phyloP scores from a whole-genome alignment of 495 filamentous ascomycete species.

The Penicillium turbatum region DNA sequence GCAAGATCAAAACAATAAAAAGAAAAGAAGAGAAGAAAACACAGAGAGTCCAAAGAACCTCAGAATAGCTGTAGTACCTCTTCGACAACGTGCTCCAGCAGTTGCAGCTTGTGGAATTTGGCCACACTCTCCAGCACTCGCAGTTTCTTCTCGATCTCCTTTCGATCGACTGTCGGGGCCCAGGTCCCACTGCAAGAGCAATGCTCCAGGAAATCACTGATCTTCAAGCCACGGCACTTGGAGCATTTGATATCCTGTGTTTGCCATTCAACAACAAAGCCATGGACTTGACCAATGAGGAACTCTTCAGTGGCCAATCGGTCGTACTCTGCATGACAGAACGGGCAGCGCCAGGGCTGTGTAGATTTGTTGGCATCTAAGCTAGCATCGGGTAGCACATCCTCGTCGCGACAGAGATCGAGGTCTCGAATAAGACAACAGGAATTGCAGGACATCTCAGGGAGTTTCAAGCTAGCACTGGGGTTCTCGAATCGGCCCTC shows the following conservation, averaged over 20 bases:
- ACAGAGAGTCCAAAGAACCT: too few species aligned
- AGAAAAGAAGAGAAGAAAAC: constrained; percentile 10
- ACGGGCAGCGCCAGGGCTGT: constrained; percentile 70
- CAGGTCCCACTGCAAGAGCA: constrained; percentile 87
- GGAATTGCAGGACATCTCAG: constrained; percentile 75
- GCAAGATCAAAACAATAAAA: constrained; percentile 14
- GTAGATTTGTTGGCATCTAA: constrained; percentile 33
- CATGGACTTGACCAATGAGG: constrained; percentile 72
- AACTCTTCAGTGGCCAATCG: constrained; percentile 76
- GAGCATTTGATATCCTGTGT: constrained; percentile 86
- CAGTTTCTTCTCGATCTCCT: constrained; percentile 62
- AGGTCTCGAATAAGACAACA: constrained; percentile 86
- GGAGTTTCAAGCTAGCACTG: constrained; percentile 64
- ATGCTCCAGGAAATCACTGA: constrained; percentile 96
- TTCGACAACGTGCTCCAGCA: constrained; percentile 71
- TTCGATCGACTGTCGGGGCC: constrained; percentile 64
- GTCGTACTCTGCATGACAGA: constrained; percentile 73
- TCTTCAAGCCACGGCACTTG: constrained; percentile 51
- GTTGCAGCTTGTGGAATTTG: constrained; percentile 69
- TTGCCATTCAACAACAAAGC: constrained; percentile 70
- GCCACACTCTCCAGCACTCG: constrained; percentile 70
- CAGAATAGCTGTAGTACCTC: constrained; percentile 45
- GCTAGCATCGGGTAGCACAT: constrained; percentile 58
- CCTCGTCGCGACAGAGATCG: constrained; percentile 91
- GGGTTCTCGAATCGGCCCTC: constrained; percentile 87